A percentile compares a stretch with the other conserved stretches of the same genome.
These are phyloP conservation scores for Paraurostyla sp. DNA, from an alignment of 73 alveolate genomes.

Conservation along the genomic window DNA sequence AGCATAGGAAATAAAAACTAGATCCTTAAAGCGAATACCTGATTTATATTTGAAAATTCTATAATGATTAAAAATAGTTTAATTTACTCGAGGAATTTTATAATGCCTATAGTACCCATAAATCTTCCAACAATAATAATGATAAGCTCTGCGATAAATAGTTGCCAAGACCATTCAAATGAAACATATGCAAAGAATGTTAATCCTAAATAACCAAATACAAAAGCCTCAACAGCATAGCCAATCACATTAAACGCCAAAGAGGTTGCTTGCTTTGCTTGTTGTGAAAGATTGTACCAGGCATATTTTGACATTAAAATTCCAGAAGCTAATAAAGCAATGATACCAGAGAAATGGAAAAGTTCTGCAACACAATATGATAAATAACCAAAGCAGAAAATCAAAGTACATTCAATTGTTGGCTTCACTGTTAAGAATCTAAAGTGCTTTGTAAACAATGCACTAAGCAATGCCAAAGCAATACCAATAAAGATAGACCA, in stretches of 20 bases:
- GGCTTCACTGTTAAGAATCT: conserved; percentile 79
- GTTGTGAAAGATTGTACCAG: conserved; percentile 87
- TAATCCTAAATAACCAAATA: conserved; percentile 91
- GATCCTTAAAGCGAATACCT: conserved; percentile 64
- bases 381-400: conserved; percentile 86
- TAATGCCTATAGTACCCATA: conserved; percentile 72
- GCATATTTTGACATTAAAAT: conserved; percentile 89
- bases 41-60: conserved; percentile 59
- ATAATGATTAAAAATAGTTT: background rate
- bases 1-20: conserved; percentile 72
- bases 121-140: conserved; percentile 71
- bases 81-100: conserved; percentile 40
- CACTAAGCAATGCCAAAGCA: conserved; percentile 77
- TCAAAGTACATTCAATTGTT: conserved; percentile 83
- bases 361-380: conserved; percentile 84
- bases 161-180: conserved; percentile 74
- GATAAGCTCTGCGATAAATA: conserved; percentile 61
- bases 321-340: conserved; percentile 84
- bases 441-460: conserved; percentile 79
- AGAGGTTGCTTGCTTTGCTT: conserved; percentile 86
- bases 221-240: conserved; percentile 90
- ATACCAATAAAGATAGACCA: conserved; percentile 83
- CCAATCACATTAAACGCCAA: conserved; percentile 84
- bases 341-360: conserved; percentile 83
- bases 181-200: conserved; percentile 81